Conservation (phyloP, 2,329 filamentous ascomycete genomes). For the Colletotrichum zoysiae region DNA sequence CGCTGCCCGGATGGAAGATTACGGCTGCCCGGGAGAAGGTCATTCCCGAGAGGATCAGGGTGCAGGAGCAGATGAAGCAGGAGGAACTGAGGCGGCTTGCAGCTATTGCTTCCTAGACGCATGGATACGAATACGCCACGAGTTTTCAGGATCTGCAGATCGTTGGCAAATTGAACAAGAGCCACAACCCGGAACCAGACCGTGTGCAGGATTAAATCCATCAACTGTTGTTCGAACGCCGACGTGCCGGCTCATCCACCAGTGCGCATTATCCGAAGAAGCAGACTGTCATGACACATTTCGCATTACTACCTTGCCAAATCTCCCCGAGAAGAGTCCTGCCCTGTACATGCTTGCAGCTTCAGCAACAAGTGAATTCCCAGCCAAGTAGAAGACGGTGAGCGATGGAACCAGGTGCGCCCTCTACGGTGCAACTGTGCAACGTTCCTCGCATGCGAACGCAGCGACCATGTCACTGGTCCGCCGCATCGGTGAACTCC, state of each 20-base stretch:
- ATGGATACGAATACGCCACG: not conserved
- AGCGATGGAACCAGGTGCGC: not conserved
- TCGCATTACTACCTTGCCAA: not conserved
- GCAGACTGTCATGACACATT: not conserved
- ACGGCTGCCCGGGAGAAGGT: constrained; percentile 61
- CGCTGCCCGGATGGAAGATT: constrained; percentile 65
- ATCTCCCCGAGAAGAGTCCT: not conserved
- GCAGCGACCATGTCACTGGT: not conserved
- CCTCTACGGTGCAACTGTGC: no score
- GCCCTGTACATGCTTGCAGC: not conserved
- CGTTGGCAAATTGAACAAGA: not conserved
- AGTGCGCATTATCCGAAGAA: constrained; percentile 11
- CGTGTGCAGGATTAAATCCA: not conserved
- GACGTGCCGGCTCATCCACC: not conserved
- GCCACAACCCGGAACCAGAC: not conserved
- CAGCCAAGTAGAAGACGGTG: not conserved
- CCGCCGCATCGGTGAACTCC: not conserved
- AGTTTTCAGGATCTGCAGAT: no score
- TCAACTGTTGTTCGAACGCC: not conserved
- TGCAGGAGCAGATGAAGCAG: constrained; percentile 47
- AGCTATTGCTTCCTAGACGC: constrained; percentile 31
- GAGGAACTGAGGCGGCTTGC: constrained; percentile 57
- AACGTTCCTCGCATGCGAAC: not conserved
- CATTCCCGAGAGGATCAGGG: constrained; percentile 54
- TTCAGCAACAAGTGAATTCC: not conserved